These are phyloP conservation scores for Paramecium biaurelia DNA, from an alignment of 73 alveolate genomes.

Conservation along the genomic window DNA sequence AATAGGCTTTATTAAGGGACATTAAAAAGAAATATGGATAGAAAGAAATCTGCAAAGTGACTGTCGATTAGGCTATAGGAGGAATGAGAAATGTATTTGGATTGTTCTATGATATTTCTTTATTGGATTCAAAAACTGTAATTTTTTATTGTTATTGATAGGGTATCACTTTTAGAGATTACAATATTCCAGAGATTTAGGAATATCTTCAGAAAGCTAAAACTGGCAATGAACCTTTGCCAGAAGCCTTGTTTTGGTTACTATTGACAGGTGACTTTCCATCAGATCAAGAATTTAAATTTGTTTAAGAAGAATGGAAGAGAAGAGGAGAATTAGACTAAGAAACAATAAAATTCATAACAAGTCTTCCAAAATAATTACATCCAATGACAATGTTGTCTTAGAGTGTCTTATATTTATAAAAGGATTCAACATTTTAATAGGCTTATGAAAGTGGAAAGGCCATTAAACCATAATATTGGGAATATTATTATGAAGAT, in stretches of 20 bases:
- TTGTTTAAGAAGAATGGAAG: constrained; percentile 64
- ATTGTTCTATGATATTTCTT: constrained; percentile 80
- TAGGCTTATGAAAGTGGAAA: constrained; percentile 76
- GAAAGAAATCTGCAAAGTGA: constrained; percentile 71
- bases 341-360: constrained; percentile 64
- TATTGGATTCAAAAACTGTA: constrained; percentile 71
- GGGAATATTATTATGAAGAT: constrained; percentile 88
- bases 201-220: constrained; percentile 57
- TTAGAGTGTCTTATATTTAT: constrained; percentile 73
- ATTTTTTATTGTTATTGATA: neutral
- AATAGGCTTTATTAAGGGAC: constrained; percentile 52
- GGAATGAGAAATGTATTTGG: constrained; percentile 91
- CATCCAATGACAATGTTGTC: constrained; percentile 89
- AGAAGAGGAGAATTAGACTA: constrained; percentile 71
- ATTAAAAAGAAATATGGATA: constrained; percentile 72
- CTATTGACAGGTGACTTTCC: constrained; percentile 88
- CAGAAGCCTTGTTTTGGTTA: constrained; percentile 91
- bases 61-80: constrained; percentile 81
- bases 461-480: constrained; percentile 74
- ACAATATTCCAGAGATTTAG: constrained; percentile 68
- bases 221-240: constrained; percentile 74
- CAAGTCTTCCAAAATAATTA: constrained; percentile 70
- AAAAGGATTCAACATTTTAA: constrained; percentile 72
- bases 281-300: constrained; percentile 62
- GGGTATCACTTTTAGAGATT: constrained; percentile 82